These are phyloP conservation scores for Nadsonia starkeyi-henricii DNA, from an alignment of 1,139 yeast genomes.

Conservation along the genomic window DNA sequence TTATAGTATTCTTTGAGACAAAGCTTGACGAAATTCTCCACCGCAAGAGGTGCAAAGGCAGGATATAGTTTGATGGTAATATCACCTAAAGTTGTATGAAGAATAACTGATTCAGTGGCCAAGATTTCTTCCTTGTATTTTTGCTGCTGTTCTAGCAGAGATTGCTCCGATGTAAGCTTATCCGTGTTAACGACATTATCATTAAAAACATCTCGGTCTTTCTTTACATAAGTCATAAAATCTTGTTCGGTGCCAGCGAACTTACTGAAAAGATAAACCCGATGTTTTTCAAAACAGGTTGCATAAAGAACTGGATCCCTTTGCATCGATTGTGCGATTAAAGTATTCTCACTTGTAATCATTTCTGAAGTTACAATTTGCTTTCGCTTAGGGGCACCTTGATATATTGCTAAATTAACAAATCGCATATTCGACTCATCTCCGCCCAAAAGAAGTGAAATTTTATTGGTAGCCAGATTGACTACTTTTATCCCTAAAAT, in stretches of 20 bases:
- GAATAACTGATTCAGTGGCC: constrained; percentile 11
- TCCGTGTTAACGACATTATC: background rate
- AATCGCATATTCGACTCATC: constrained; percentile 22
- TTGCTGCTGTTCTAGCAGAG: constrained; percentile 1
- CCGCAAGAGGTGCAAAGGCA: constrained; percentile 30
- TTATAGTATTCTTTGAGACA: constrained; percentile 30
- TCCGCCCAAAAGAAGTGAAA: constrained; percentile 23
- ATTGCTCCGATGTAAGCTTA: background rate
- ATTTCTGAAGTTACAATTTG: constrained; percentile 21
- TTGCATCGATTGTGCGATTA: constrained; percentile 24
- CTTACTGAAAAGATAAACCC: constrained; percentile 26
- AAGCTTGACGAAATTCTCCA: constrained; percentile 30
- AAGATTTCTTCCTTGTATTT: background rate
- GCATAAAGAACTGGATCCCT: constrained; percentile 27
- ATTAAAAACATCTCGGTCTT: constrained; percentile 2
- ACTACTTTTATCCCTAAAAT: constrained; percentile 26
- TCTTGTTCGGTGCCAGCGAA: constrained; percentile 11
- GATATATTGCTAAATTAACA: constrained; percentile 20
- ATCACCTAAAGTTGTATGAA: constrained; percentile 37
- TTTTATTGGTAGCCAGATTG: constrained; percentile 21
- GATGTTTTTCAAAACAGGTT: constrained; percentile 20
- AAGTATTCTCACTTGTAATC: constrained; percentile 28
- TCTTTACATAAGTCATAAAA: constrained; percentile 7
- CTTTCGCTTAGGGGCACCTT: constrained; percentile 15
- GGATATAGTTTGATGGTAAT: constrained; percentile 28